Evolutionary conservation across 2,329 filamentous ascomycete species (phyloP), one percentile per base, ranked within the genome.

Genomic region (Pyrenophora seminiperda): DNA sequence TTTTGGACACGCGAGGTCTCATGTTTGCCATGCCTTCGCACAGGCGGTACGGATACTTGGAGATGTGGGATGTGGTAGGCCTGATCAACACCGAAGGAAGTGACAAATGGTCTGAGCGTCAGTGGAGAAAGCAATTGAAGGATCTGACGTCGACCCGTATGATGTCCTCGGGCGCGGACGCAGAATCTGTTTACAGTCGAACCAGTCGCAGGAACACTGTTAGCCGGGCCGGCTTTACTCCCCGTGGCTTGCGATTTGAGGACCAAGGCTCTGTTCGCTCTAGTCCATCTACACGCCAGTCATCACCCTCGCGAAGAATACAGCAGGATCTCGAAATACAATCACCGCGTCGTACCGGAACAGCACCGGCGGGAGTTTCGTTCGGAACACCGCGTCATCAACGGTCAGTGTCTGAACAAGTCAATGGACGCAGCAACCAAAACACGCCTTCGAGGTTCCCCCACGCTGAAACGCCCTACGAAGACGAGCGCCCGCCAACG

Each of bases 11-110:
- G 3, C 85, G 91, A 37, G 96, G 94, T 48, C 80, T 99, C 58
- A 99, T 99, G 94, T 99, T 97, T 72, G 94, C 92, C 5, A 95
- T 99, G 87, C 93, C 94, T 0, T 90, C 89, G 62, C 86, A 94
- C 62, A 85, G 87, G 44, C 83, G 89, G 58, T 96, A 96, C 65
- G 92, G 93, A 0, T 97, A 97, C 66, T 76, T 99, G 19, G 94
- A 97, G 66, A 85, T 91, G 29, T 75, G 92, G 47, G 94, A 99
- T 68, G 90, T 97, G 13, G 86, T 87, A 3, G 82, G 82, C 44
- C 77, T 97, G 33, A 91, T 99, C 54, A 81, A 89, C 56, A 87
- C 87, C 3, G 83, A 91, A 3, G 90, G 89, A 15, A 96, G 88
- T 71, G 76, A 83, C 15, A 78, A 75, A 18, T 97, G 92, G 91